These are phyloP conservation scores for Austroboletus novae-zelandiae DNA, from an alignment of 1,284 basidiomycete genomes.

Conservation along the genomic window DNA sequence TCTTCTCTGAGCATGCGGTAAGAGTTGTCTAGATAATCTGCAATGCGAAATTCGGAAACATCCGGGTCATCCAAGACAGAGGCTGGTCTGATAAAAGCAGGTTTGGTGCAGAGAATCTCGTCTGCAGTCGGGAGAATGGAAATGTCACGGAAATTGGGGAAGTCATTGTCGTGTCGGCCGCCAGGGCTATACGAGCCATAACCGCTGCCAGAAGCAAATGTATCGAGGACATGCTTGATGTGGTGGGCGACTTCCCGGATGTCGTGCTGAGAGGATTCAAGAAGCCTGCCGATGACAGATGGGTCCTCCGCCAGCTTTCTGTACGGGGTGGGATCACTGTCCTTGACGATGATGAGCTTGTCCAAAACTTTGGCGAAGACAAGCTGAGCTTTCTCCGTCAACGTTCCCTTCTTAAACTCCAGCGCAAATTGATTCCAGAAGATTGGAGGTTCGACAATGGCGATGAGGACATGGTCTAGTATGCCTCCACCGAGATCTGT, in stretches of 20 bases:
- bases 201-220: slow-evolving; percentile 14
- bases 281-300: slow-evolving; percentile 34
- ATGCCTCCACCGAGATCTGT: slow-evolving; percentile 44
- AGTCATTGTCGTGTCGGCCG: background rate
- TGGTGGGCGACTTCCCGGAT: slow-evolving; percentile 39
- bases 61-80: slow-evolving; percentile 41
- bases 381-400: slow-evolving; percentile 38
- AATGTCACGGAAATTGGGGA: slow-evolving; percentile 36
- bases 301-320: slow-evolving; percentile 39
- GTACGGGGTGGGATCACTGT: slow-evolving; percentile 36
- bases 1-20: slow-evolving; percentile 63
- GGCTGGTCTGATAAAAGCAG: background rate
- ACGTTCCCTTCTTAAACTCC: slow-evolving; percentile 37
- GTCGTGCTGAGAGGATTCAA: slow-evolving; percentile 36
- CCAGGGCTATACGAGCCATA: slow-evolving; percentile 32
- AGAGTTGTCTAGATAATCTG: slow-evolving; percentile 57
- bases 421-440: slow-evolving; percentile 48
- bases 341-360: slow-evolving; percentile 43
- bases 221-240: slow-evolving; percentile 40
- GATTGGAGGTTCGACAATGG: slow-evolving; percentile 53
- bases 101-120: slow-evolving; percentile 20
- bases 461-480: slow-evolving; percentile 38
- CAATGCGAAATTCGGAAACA: slow-evolving; percentile 36
- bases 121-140: background rate
- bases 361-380: slow-evolving; percentile 54